Conservation (phyloP, 495 filamentous ascomycete species). For the Choiromyces venosus region DNA sequence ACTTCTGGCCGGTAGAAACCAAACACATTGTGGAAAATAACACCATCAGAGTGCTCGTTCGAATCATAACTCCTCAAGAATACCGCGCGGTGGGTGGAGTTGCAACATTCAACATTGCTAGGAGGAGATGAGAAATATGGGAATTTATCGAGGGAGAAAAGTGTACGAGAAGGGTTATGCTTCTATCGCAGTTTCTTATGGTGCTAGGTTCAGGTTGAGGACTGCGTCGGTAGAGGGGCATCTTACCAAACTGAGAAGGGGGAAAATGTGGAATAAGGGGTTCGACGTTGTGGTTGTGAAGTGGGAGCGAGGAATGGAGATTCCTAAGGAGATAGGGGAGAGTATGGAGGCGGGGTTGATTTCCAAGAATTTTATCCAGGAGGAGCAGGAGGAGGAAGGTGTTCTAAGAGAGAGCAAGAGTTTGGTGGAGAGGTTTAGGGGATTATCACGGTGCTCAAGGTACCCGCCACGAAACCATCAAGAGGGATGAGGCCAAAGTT, state of each 20-base stretch:
- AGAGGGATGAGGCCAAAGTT: not conserved
- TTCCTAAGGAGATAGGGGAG: too few species aligned
- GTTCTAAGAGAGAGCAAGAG: too few species aligned
- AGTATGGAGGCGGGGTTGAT: too few species aligned
- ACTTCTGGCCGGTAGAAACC: too few species aligned
- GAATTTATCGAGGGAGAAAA: not conserved
- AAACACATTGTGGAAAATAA: too few species aligned
- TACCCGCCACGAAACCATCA: not conserved
- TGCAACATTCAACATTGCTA: not conserved
- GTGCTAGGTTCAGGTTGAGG: not conserved
- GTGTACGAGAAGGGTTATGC: not conserved
- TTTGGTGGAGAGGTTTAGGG: not conserved
- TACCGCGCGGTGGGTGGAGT: not conserved
- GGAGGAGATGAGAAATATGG: not conserved
- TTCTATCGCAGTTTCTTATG: not conserved
- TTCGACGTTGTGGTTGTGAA: too few species aligned
- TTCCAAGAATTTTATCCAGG: too few species aligned
- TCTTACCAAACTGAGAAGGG: too few species aligned
- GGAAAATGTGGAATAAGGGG: too few species aligned
- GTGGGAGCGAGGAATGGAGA: too few species aligned
- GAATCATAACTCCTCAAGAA: not conserved
- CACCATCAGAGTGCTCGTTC: not conserved
- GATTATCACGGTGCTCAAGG: not conserved
- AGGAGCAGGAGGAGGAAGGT: too few species aligned
- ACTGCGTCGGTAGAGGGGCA: not conserved